These are phyloP conservation scores for Fusarium devonianum DNA, from an alignment of 2,329 filamentous ascomycete genomes.

Conservation along the genomic window DNA sequence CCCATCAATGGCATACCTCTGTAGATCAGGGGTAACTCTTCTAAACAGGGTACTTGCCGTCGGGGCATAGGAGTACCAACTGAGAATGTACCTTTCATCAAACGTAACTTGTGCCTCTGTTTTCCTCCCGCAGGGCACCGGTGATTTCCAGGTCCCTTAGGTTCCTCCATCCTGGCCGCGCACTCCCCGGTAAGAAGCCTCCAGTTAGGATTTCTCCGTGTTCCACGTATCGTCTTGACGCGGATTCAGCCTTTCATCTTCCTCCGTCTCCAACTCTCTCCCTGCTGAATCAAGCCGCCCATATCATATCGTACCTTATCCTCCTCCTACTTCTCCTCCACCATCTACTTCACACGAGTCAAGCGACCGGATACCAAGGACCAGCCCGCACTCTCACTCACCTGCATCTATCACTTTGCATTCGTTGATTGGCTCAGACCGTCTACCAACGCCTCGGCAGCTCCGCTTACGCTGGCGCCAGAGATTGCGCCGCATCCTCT, in stretches of 20 bases:
- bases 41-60: conserved; percentile 15
- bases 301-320: conserved; percentile 10
- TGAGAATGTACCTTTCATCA: conserved; percentile 25
- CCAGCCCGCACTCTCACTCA: conserved; percentile 6
- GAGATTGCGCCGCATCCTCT: conserved; percentile 28
- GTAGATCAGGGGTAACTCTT: conserved; percentile 28
- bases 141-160: too few species aligned
- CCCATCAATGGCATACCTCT: too few species aligned
- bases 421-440: conserved; percentile 19
- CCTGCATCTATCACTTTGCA: conserved; percentile 4
- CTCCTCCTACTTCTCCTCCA: too few species aligned
- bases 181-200: conserved; percentile 14
- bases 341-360: conserved; percentile 10
- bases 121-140: too few species aligned
- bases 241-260: conserved; percentile 2
- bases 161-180: conserved; percentile 17
- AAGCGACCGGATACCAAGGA: conserved; percentile 25
- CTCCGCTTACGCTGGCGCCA: conserved; percentile 28
- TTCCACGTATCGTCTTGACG: conserved; percentile 32
- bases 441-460: conserved; percentile 21
- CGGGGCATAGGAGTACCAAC: conserved; percentile 7
- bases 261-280: conserved; percentile 2
- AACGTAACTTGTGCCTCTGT: conserved; percentile 28
- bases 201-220: conserved; percentile 28
- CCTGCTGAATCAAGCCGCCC: neutral